These are phyloP conservation scores for Cytidiella melzeri DNA, from an alignment of 768 basidiomycete genomes.

Conservation along the genomic window DNA sequence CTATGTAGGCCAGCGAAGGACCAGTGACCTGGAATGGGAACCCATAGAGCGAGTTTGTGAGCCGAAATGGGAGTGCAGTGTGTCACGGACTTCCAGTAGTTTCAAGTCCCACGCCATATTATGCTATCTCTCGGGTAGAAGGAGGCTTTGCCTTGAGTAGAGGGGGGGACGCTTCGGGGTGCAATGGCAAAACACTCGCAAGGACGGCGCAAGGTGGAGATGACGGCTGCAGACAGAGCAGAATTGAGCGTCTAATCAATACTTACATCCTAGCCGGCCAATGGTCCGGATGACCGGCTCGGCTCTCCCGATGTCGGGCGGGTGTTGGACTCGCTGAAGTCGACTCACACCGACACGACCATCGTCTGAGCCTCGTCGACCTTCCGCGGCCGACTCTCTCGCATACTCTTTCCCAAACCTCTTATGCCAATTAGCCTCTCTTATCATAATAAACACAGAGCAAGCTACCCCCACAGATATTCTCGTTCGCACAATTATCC, in stretches of 20 bases:
- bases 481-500: constrained; percentile 24
- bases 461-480: constrained; percentile 1
- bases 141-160: no score
- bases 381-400: constrained; percentile 21
- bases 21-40: constrained; percentile 40
- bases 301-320: no score
- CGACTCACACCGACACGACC: constrained; percentile 17
- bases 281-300: no score
- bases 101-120: constrained; percentile 11
- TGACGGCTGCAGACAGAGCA: no score
- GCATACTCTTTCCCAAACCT: constrained; percentile 9
- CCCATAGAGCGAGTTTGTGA: constrained; percentile 23
- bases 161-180: no score
- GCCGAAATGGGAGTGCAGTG: constrained; percentile 10
- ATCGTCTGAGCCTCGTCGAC: constrained; percentile 22
- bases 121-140: not conserved
- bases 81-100: constrained; percentile 23
- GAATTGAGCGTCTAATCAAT: no score
- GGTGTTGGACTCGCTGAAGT: no score
- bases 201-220: no score
- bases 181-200: no score
- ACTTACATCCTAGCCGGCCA: no score
- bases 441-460: constrained; percentile 27
- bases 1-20: constrained; percentile 52
- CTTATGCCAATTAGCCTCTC: constrained; percentile 63